These are phyloP conservation scores for Teunomyces lycoperdinae DNA, from an alignment of 805 yeast genomes.

Conservation along the genomic window DNA sequence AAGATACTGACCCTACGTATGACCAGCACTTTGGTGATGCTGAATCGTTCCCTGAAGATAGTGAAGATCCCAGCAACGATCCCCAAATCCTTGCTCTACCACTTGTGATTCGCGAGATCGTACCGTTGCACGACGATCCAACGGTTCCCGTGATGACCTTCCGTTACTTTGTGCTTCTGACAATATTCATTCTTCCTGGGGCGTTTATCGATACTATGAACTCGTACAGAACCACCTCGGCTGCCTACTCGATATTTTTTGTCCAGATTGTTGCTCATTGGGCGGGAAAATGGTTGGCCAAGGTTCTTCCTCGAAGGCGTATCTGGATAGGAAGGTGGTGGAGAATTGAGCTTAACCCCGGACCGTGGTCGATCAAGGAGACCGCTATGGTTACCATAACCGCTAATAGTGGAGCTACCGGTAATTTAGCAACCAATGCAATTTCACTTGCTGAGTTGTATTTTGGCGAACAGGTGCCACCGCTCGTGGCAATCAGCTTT, in stretches of 20 bases:
- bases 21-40: neutral
- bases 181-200: slow-evolving; percentile 38
- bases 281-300: slow-evolving; percentile 46
- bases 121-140: slow-evolving; percentile 40
- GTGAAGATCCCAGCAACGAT: neutral
- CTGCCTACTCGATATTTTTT: slow-evolving; percentile 50
- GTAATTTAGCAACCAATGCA: slow-evolving; percentile 48
- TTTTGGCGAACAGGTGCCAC: slow-evolving; percentile 36
- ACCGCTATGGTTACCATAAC: slow-evolving; percentile 51
- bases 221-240: slow-evolving; percentile 43
- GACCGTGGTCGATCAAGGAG: slow-evolving; percentile 57
- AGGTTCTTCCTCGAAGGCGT: slow-evolving; percentile 32
- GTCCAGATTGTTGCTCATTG: slow-evolving; percentile 51
- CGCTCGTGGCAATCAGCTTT: slow-evolving; percentile 38
- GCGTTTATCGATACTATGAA: slow-evolving; percentile 43
- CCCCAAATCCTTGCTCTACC: slow-evolving; percentile 28
- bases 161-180: slow-evolving; percentile 31
- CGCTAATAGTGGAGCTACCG: slow-evolving; percentile 53
- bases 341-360: slow-evolving; percentile 45
- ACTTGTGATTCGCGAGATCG: slow-evolving; percentile 31
- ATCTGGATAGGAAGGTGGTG: slow-evolving; percentile 16
- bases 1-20: too few relatives aligned
- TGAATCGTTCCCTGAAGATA: too few relatives aligned
- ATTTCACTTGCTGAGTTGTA: slow-evolving; percentile 46
- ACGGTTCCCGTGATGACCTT: slow-evolving; percentile 37